Conservation (phyloP, 1,284 basidiomycete species). For the Ceratobasidium sp. region DNA sequence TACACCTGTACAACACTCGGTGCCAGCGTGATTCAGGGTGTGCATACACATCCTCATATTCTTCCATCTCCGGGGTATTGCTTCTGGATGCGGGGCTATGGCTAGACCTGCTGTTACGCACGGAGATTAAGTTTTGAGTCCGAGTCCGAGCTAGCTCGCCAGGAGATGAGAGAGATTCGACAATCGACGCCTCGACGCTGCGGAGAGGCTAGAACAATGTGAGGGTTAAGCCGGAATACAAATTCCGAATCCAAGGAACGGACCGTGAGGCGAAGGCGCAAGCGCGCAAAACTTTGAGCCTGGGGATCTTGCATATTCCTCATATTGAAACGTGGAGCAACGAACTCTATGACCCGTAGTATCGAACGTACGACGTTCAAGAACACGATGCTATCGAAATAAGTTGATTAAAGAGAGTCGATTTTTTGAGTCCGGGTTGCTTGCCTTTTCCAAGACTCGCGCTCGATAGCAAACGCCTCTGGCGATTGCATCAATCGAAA, state of each 20-base stretch:
- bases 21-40: constrained; percentile 32
- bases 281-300: constrained; percentile 13
- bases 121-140: neutral
- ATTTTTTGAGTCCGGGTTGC: neutral
- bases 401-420: neutral
- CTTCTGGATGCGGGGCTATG: neutral
- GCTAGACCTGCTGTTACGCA: neutral
- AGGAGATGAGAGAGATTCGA: constrained; percentile 32
- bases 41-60: constrained; percentile 20
- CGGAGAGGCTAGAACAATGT: constrained; percentile 10
- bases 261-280: constrained; percentile 27
- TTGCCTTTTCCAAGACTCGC: constrained; percentile 17
- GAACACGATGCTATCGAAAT: constrained; percentile 31
- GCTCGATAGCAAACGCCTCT: constrained; percentile 23
- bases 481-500: constrained; percentile 24
- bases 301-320: neutral
- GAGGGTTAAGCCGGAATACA: neutral
- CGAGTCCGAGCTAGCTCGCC: constrained; percentile 3
- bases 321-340: constrained; percentile 17
- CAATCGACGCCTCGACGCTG: constrained; percentile 20
- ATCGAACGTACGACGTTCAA: constrained; percentile 41
- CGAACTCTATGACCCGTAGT: constrained; percentile 31
- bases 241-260: neutral
- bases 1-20: constrained; percentile 18
- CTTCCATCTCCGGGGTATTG: constrained; percentile 1